Evolutionary conservation across 2,329 filamentous ascomycete genomes (phyloP).

Genomic region (Trichoderma oligosporum): DNA sequence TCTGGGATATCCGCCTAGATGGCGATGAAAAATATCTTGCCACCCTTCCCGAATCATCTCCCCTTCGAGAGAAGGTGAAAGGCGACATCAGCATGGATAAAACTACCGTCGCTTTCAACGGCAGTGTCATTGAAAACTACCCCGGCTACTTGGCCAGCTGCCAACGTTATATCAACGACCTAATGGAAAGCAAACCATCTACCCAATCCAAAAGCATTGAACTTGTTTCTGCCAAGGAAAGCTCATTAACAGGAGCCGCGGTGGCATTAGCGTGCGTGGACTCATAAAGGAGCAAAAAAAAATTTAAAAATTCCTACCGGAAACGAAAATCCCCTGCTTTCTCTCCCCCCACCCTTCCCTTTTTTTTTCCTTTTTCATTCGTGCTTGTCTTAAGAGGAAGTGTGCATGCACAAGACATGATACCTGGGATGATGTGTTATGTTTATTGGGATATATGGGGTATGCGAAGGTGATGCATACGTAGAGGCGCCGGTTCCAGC

Average conservation of each 20-base stretch:
- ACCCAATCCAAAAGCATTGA: conserved; percentile 47
- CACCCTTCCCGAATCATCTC: conserved; percentile 31
- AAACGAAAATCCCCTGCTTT: too few species aligned
- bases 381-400: conserved; percentile 3
- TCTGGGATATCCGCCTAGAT: conserved; percentile 55
- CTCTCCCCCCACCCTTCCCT: too few species aligned
- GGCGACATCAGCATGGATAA: conserved; percentile 45
- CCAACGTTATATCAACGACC: conserved; percentile 59
- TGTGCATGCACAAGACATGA: conserved; percentile 9
- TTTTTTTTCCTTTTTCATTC: background rate
- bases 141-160: conserved; percentile 61
- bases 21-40: conserved; percentile 38
- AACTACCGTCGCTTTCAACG: conserved; percentile 71
- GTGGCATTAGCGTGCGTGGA: conserved; percentile 57
- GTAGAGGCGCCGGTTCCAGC: conserved; percentile 22
- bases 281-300: conserved; percentile 15
- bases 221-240: conserved; percentile 67
- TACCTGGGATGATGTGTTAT: conserved; percentile 18
- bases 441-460: conserved; percentile 18
- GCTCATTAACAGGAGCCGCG: conserved; percentile 70
- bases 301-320: background rate
- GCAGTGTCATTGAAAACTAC: conserved; percentile 75
- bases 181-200: conserved; percentile 42
- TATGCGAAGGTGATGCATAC: conserved; percentile 21
- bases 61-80: conserved; percentile 45